Evolutionary conservation across 352 stramenopile species (phyloP).

Genomic region (Globisporangium spiculum): DNA sequence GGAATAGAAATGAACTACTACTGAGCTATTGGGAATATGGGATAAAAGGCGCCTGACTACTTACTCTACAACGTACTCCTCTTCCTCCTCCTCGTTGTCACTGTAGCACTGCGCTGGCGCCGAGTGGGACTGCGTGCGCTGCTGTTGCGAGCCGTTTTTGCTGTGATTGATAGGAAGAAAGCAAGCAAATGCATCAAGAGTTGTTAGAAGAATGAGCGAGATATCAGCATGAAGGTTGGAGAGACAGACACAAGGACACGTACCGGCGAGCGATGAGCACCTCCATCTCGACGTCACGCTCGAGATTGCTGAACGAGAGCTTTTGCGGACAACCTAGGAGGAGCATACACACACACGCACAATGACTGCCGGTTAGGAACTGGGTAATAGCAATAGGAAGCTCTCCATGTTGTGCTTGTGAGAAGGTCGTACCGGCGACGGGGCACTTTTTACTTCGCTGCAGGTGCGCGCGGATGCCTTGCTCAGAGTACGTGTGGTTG

Average conservation of each 20-base stretch:
- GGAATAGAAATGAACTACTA: not conserved
- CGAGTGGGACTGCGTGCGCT: conserved; percentile 9
- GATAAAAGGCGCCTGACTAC: not conserved
- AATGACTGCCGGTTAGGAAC: too few relatives aligned
- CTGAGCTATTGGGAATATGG: not conserved
- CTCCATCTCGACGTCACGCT: conserved; percentile 87
- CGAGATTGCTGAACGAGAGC: conserved; percentile 50
- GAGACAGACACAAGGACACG: not conserved
- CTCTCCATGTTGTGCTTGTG: not conserved
- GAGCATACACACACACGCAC: too few relatives aligned
- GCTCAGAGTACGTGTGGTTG: conserved; percentile 78
- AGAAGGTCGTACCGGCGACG: conserved; percentile 45
- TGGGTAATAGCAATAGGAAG: not conserved
- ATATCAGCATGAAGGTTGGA: not conserved
- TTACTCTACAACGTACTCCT: conserved; percentile 79
- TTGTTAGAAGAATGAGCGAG: not conserved
- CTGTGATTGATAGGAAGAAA: conserved; percentile 13
- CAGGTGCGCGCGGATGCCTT: conserved; percentile 71
- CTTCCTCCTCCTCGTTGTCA: conserved; percentile 54
- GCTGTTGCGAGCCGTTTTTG: conserved; percentile 25
- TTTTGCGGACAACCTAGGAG: conserved; percentile 62
- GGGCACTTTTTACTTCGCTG: conserved; percentile 74
- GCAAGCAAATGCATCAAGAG: not conserved
- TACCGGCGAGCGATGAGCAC: conserved; percentile 68
- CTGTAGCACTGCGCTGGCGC: conserved; percentile 24